Conservation (phyloP, 306 rosid species). For the Gillenia trifoliata region DNA sequence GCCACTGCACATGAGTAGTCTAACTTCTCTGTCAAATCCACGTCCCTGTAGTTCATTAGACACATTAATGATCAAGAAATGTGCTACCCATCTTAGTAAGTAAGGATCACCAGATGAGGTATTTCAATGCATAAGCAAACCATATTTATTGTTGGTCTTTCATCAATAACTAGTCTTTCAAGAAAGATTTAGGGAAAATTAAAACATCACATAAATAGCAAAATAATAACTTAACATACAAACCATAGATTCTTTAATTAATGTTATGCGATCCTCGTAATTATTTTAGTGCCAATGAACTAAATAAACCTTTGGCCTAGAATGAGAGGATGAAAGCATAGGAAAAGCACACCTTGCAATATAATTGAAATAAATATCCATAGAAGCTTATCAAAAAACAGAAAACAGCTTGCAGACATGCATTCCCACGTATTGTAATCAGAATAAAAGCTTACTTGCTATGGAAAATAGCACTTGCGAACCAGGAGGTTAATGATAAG, state of each 20-base stretch:
- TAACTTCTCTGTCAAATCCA: conserved; percentile 55
- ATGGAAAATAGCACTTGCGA: conserved; percentile 73
- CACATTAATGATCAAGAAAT: background rate
- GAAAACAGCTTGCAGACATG: background rate
- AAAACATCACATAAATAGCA: background rate
- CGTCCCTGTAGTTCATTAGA: conserved; percentile 49
- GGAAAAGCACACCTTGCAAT: background rate
- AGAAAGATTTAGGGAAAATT: background rate
- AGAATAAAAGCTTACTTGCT: conserved; percentile 46
- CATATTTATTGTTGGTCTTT: background rate
- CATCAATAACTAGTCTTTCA: background rate
- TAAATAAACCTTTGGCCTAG: background rate
- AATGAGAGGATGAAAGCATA: background rate
- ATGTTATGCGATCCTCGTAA: background rate
- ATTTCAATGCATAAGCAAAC: background rate
- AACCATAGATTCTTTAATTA: background rate
- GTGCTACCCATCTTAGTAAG: background rate
- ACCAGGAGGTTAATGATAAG: conserved; percentile 58
- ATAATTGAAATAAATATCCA: background rate
- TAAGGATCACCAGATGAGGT: background rate
- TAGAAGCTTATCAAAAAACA: background rate
- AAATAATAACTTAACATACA: background rate
- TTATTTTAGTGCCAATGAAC: background rate
- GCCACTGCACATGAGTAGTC: conserved; percentile 67
- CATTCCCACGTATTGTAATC: background rate